Evolutionary conservation across 2,329 filamentous ascomycete species (phyloP).

Genomic region (Neonectria magnoliae): DNA sequence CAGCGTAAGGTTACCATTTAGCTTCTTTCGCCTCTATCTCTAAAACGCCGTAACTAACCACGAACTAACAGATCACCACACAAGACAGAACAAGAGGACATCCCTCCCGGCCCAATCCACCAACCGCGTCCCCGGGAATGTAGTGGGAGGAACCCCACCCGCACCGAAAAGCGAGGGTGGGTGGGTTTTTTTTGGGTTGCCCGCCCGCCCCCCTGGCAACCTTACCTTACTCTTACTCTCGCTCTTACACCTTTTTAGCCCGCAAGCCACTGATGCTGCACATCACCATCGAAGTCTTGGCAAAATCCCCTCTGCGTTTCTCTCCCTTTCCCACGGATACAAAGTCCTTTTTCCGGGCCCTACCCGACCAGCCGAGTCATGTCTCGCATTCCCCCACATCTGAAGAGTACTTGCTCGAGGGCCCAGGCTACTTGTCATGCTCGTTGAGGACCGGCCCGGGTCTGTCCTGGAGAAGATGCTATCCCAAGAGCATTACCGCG

Average conservation of each 20-base stretch:
- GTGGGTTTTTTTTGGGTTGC: background rate
- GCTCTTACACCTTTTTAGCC: constrained; percentile 2
- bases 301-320: constrained; percentile 3
- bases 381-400: constrained; percentile 37
- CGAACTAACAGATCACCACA: too few relatives aligned
- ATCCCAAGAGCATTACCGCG: background rate
- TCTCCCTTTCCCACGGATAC: background rate
- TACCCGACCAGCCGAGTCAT: constrained; percentile 38
- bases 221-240: background rate
- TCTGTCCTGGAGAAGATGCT: constrained; percentile 1
- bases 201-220: constrained; percentile 12
- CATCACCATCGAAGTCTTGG: constrained; percentile 22
- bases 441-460: constrained; percentile 14
- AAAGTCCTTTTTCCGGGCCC: background rate
- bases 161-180: background rate
- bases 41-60: background rate
- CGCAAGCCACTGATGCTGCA: constrained; percentile 11
- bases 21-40: constrained; percentile 9
- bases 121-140: constrained; percentile 8
- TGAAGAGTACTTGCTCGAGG: constrained; percentile 27
- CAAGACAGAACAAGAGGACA: background rate
- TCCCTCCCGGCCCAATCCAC: constrained; percentile 1
- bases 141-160: constrained; percentile 6
- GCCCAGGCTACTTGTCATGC: constrained; percentile 23
- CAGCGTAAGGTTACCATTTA: constrained; percentile 4